These are phyloP conservation scores for Russula sp. DNA, from an alignment of 768 basidiomycete species.

Conservation along the genomic window DNA sequence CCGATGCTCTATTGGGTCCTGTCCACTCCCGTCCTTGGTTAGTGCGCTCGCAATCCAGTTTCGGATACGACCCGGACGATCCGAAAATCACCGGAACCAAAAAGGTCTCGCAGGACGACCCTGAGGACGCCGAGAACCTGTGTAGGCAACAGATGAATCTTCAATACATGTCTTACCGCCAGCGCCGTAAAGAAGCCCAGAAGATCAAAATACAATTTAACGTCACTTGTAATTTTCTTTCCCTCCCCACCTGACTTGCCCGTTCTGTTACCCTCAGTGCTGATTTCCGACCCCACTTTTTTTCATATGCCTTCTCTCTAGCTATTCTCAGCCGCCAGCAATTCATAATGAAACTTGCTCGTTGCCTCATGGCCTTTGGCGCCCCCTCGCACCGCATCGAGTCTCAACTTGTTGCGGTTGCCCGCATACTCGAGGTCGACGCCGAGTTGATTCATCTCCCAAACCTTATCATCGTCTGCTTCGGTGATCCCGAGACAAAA, in stretches of 20 bases:
- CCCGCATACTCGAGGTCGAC: conserved; percentile 82
- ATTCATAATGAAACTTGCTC: conserved; percentile 80
- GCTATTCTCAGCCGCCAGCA: conserved; percentile 77
- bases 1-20: neutral
- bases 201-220: conserved; percentile 69
- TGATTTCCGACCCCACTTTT: neutral
- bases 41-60: conserved; percentile 4
- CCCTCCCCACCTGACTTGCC: neutral
- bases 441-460: conserved; percentile 88
- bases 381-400: conserved; percentile 93
- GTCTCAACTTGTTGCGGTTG: conserved; percentile 82
- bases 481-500: conserved; percentile 84
- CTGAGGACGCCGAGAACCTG: conserved; percentile 55
- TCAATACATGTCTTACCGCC: conserved; percentile 58
- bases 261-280: neutral
- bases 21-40: conserved; percentile 1
- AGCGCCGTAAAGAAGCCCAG: conserved; percentile 57
- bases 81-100: conserved; percentile 56
- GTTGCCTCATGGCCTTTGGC: conserved; percentile 85
- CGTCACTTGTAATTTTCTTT: conserved; percentile 49
- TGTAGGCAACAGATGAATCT: conserved; percentile 30
- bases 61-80: conserved; percentile 54
- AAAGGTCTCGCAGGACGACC: conserved; percentile 45
- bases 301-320: conserved; percentile 22
- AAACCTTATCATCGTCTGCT: conserved; percentile 76